A percentile compares a stretch with the other conserved stretches of the same genome.
Conservation (phyloP, 2,329 filamentous ascomycete species). For the Chaetothyriales sp. region DNA sequence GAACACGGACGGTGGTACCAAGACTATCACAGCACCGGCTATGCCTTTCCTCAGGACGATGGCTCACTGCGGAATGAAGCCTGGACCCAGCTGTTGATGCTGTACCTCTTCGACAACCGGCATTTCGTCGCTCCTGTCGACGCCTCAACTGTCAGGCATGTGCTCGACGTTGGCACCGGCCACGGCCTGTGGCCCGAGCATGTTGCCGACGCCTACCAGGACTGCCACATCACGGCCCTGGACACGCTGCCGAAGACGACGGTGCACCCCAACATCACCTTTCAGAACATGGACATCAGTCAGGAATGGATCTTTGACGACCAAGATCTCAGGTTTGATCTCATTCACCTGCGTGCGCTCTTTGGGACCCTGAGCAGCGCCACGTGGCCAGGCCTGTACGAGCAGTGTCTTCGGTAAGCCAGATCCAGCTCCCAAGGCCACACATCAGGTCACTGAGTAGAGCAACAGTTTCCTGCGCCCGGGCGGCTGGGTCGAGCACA, state of each 20-base stretch:
- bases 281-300: conserved; percentile 25
- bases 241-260: conserved; percentile 25
- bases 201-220: conserved; percentile 22
- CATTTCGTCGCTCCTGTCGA: conserved; percentile 14
- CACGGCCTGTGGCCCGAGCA: conserved; percentile 23
- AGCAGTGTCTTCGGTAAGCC: conserved; percentile 23
- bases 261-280: conserved; percentile 21
- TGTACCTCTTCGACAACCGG: conserved; percentile 11
- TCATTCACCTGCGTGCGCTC: conserved; percentile 29
- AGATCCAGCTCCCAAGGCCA: background rate
- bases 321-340: conserved; percentile 25
- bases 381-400: conserved; percentile 25
- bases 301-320: conserved; percentile 25
- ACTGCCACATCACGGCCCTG: conserved; percentile 24
- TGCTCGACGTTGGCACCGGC: conserved; percentile 24
- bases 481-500: conserved; percentile 26
- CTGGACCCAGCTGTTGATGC: conserved; percentile 10
- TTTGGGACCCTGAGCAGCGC: conserved; percentile 22
- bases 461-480: conserved; percentile 23
- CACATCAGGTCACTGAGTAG: conserved; percentile 1
- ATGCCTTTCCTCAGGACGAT: conserved; percentile 20
- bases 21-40: conserved; percentile 19
- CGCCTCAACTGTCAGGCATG: conserved; percentile 11
- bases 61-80: conserved; percentile 13
- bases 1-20: conserved; percentile 26